phyloP scores from a whole-genome alignment of 441 rosid genomes.

The Bruguiera hainesii region DNA sequence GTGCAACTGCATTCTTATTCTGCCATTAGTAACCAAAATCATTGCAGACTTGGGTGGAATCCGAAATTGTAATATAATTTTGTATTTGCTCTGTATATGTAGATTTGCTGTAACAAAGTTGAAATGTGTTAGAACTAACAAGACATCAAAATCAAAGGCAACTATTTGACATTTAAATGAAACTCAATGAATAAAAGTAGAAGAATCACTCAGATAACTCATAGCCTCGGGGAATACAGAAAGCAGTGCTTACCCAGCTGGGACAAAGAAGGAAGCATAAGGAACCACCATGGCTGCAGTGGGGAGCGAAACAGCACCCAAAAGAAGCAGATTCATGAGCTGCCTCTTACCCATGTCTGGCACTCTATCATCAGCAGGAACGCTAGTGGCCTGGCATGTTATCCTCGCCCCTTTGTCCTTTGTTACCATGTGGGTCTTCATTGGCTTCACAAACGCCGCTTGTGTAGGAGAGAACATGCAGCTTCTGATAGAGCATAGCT shows the following conservation, averaged over 20 bases:
- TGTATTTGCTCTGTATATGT: too few species aligned
- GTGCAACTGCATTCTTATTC: too few species aligned
- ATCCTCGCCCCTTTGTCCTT: slow-evolving; percentile 49
- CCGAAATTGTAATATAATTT: too few species aligned
- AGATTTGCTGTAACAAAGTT: too few species aligned
- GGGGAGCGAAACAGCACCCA: slow-evolving; percentile 82
- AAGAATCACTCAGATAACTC: too few species aligned
- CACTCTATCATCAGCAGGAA: slow-evolving; percentile 66
- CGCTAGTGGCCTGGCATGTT: slow-evolving; percentile 72
- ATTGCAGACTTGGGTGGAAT: too few species aligned
- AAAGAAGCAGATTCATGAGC: slow-evolving; percentile 75
- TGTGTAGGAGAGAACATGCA: slow-evolving; percentile 49
- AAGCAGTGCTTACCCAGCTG: slow-evolving; percentile 56
- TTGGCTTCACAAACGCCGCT: slow-evolving; percentile 42
- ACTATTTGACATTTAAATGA: too few species aligned
- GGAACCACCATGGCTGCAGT: slow-evolving; percentile 77
- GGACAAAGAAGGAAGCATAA: slow-evolving; percentile 70
- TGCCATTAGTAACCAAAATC: too few species aligned
- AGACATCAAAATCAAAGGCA: too few species aligned
- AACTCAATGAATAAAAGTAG: too few species aligned
- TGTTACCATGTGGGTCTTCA: slow-evolving; percentile 37
- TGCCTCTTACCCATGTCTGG: slow-evolving; percentile 92
- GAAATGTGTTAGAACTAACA: too few species aligned
- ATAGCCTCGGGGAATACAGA: not conserved
- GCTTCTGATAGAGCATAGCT: slow-evolving; percentile 72